Percentiles rank a stretch among this genome's conserved stretches.
phyloP scores from a whole-genome alignment of 2,329 filamentous ascomycete species.

The Stromatinia cepivora region DNA sequence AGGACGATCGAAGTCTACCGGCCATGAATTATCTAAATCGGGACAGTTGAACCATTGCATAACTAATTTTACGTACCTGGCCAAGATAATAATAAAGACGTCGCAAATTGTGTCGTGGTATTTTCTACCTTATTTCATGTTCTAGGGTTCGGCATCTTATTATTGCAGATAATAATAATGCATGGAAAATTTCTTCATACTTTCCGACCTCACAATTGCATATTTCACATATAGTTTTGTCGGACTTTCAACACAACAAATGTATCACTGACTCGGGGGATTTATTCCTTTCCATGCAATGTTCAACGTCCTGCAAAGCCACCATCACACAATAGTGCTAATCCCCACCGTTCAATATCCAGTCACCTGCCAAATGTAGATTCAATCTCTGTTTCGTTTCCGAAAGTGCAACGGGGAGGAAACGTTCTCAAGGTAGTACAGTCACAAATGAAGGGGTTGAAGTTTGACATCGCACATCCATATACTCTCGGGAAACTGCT shows the following conservation, averaged over 20 bases:
- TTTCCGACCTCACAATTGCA: constrained; percentile 10
- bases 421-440: background rate
- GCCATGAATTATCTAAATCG: constrained; percentile 10
- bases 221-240: background rate
- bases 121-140: background rate
- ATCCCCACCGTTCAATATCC: background rate
- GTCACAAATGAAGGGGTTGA: background rate
- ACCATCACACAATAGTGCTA: constrained; percentile 16
- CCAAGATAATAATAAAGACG: background rate
- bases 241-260: constrained; percentile 3
- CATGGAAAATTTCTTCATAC: background rate
- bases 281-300: constrained; percentile 17
- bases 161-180: constrained; percentile 9
- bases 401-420: background rate
- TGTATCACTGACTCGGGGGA: constrained; percentile 16
- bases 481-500: background rate
- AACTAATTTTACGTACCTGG: background rate
- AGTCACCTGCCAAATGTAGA: constrained; percentile 7
- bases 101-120: background rate
- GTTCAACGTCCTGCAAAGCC: constrained; percentile 12
- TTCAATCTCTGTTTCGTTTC: constrained; percentile 2
- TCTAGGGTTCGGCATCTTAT: background rate
- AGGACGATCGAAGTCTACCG: constrained; percentile 15
- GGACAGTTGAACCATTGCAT: constrained; percentile 1
- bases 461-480: background rate